These are phyloP conservation scores for Heritiera fomes DNA, from an alignment of 345 rosid genomes.

Conservation along the genomic window DNA sequence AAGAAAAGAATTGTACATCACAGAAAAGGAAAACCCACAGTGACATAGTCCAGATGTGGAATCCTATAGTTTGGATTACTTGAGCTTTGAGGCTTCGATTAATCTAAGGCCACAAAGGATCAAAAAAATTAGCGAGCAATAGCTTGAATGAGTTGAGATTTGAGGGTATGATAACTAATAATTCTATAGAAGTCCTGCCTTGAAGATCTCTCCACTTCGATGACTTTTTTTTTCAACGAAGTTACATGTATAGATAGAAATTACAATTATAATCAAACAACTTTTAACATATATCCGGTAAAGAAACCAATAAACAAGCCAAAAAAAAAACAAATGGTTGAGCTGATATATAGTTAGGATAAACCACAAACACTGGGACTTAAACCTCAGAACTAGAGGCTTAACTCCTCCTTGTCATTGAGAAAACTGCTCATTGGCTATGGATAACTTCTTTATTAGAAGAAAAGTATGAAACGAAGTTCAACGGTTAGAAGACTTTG, in stretches of 20 bases:
- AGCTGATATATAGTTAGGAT: neutral
- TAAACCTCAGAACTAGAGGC: neutral
- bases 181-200: neutral
- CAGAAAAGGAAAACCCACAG: neutral
- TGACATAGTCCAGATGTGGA: neutral
- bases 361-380: neutral
- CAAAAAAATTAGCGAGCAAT: neutral
- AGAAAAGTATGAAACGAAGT: neutral
- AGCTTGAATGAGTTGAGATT: neutral
- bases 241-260: neutral
- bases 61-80: too few relatives aligned
- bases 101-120: too few relatives aligned
- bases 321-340: neutral
- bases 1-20: neutral
- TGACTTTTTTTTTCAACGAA: neutral
- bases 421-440: neutral
- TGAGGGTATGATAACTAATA: neutral
- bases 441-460: neutral
- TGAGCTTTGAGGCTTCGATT: too few relatives aligned
- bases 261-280: neutral
- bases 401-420: neutral
- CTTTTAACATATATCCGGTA: neutral
- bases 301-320: slow-evolving; percentile 3
- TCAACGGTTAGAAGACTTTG: neutral
- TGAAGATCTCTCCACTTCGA: neutral